phyloP scores from a whole-genome alignment of 371 early-diverging fungal species.

The Mucor circinelloides region DNA sequence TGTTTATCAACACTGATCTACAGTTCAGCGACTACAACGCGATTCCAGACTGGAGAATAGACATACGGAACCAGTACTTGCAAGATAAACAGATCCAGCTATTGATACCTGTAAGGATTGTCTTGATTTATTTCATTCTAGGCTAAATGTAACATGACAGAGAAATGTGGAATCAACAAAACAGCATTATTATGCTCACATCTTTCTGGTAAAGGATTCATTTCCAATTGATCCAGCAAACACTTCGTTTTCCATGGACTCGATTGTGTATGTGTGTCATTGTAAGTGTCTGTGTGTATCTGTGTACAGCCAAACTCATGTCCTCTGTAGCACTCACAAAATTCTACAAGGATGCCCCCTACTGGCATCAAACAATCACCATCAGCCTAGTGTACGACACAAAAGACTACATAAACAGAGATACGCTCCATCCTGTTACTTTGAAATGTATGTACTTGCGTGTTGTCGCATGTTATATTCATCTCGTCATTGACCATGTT shows the following conservation, averaged over 20 bases:
- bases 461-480: background rate
- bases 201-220: conserved; percentile 8
- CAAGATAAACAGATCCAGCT: background rate
- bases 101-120: background rate
- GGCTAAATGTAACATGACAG: background rate
- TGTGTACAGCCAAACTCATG: background rate
- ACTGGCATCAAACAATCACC: conserved; percentile 8
- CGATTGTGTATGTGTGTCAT: conserved; percentile 5
- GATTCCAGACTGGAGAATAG: background rate
- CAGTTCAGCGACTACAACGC: conserved; percentile 1
- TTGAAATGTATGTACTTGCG: conserved; percentile 43
- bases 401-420: conserved; percentile 46
- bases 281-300: background rate
- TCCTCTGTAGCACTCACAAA: background rate
- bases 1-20: background rate
- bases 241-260: background rate
- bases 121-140: background rate
- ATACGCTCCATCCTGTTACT: conserved; percentile 54
- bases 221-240: conserved; percentile 12
- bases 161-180: background rate
- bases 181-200: conserved; percentile 2
- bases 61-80: background rate
- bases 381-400: conserved; percentile 55
- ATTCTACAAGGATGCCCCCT: background rate
- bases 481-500: background rate